A percentile compares a stretch with the other conserved stretches of the same genome.
phyloP scores from a whole-genome alignment of 768 basidiomycete species.

The Imleria badia region DNA sequence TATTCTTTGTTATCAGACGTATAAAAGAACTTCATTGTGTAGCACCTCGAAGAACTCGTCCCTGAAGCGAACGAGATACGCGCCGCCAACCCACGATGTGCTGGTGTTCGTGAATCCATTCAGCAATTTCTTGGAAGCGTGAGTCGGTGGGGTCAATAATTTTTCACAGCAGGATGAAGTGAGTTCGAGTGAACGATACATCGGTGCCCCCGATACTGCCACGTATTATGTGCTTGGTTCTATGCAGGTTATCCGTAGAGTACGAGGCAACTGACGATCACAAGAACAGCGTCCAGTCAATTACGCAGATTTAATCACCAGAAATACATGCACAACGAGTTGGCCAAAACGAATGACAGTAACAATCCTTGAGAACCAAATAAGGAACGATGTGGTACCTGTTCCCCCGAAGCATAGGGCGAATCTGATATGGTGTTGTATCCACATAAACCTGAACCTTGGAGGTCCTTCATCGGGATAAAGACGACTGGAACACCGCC shows the following conservation, averaged over 20 bases:
- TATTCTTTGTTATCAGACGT: not conserved
- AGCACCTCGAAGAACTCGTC: slow-evolving; percentile 54
- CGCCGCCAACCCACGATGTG: slow-evolving; percentile 57
- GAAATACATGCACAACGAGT: not conserved
- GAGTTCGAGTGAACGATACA: not conserved
- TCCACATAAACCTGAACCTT: slow-evolving; percentile 41
- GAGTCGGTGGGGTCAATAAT: slow-evolving; percentile 14
- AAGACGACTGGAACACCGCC: slow-evolving; percentile 65
- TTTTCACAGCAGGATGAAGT: not conserved
- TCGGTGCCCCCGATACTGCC: not conserved
- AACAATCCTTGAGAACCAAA: not conserved
- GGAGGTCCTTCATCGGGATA: slow-evolving; percentile 38
- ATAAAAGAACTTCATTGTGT: not conserved
- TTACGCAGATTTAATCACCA: not conserved
- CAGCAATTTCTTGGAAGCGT: slow-evolving; percentile 20
- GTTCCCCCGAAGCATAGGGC: slow-evolving; percentile 5
- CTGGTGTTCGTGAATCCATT: slow-evolving; percentile 35
- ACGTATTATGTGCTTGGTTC: not conserved
- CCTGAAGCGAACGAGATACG: slow-evolving; percentile 58
- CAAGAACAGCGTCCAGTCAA: not conserved
- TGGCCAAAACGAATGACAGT: slow-evolving; percentile 10
- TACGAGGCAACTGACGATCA: not conserved
- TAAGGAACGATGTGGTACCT: not conserved
- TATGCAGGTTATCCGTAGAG: not conserved
- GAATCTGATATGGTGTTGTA: not conserved